phyloP scores from a whole-genome alignment of 2,329 filamentous ascomycete genomes.

The Plenodomus lindquistii region DNA sequence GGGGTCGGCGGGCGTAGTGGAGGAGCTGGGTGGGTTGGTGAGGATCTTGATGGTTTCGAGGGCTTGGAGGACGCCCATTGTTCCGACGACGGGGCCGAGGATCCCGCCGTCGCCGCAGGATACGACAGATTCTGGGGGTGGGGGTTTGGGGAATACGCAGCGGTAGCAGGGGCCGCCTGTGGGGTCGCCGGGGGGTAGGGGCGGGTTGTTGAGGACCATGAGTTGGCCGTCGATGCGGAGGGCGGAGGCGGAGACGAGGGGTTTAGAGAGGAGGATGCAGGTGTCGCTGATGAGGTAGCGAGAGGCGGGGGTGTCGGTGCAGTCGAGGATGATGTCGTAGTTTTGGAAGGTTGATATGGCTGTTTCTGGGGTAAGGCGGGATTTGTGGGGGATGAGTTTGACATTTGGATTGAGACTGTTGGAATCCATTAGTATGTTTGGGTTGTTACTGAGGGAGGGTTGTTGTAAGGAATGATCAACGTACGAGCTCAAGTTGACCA shows the following conservation, averaged over 20 bases:
- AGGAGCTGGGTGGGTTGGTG: constrained; percentile 42
- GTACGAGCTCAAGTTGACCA: constrained; percentile 49
- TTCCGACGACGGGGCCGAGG: constrained; percentile 86
- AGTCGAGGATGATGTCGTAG: constrained; percentile 90
- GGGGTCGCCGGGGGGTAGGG: constrained; percentile 60
- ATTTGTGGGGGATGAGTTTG: constrained; percentile 64
- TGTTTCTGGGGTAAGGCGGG: constrained; percentile 69
- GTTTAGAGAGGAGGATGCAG: constrained; percentile 77
- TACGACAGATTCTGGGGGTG: constrained; percentile 78
- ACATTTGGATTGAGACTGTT: constrained; percentile 72
- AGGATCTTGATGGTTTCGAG: constrained; percentile 88
- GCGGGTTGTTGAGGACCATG: constrained; percentile 82
- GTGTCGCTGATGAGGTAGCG: constrained; percentile 92
- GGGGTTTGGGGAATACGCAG: constrained; percentile 87
- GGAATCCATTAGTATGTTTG: constrained; percentile 8
- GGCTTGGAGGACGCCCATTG: constrained; percentile 91
- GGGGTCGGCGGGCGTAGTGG: constrained; percentile 22
- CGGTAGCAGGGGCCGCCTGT: constrained; percentile 85
- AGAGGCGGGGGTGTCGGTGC: constrained; percentile 89
- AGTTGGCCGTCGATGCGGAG: constrained; percentile 88
- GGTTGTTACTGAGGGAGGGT: background rate
- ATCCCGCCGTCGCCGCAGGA: constrained; percentile 94
- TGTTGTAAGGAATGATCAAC: constrained; percentile 20
- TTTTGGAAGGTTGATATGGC: constrained; percentile 66
- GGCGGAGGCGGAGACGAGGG: constrained; percentile 86